phyloP scores from a whole-genome alignment of 2,329 filamentous ascomycete species.

The Calonectria naviculata region DNA sequence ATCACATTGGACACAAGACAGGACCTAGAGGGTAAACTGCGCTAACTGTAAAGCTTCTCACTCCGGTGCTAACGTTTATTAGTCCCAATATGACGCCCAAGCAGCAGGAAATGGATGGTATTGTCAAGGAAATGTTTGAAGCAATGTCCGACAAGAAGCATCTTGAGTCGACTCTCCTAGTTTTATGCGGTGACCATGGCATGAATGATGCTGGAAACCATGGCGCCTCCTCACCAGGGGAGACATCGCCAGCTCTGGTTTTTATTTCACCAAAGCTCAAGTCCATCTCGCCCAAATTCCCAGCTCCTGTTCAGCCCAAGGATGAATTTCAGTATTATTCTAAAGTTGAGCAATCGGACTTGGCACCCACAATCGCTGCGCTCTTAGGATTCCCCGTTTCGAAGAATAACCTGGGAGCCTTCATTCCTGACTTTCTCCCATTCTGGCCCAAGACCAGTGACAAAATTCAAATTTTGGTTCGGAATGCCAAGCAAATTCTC shows the following conservation, averaged over 20 bases:
- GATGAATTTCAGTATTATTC: slow-evolving; percentile 87
- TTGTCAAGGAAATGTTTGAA: slow-evolving; percentile 80
- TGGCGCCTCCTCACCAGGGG: slow-evolving; percentile 90
- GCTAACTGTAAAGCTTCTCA: not conserved
- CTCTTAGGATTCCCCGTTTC: slow-evolving; percentile 90
- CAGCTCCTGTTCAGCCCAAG: slow-evolving; percentile 67
- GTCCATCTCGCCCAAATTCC: slow-evolving; percentile 56
- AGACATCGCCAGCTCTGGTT: slow-evolving; percentile 92
- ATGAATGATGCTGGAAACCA: slow-evolving; percentile 99
- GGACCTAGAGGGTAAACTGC: slow-evolving; percentile 78
- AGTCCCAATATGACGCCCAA: slow-evolving; percentile 94
- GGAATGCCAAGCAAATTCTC: slow-evolving; percentile 85
- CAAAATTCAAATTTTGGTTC: slow-evolving; percentile 74
- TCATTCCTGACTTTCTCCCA: slow-evolving; percentile 81
- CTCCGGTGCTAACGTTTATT: slow-evolving; percentile 13
- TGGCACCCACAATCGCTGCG: slow-evolving; percentile 88
- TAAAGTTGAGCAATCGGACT: slow-evolving; percentile 91
- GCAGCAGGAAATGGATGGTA: slow-evolving; percentile 91
- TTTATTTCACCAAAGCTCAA: slow-evolving; percentile 90
- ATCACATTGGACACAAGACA: slow-evolving; percentile 97
- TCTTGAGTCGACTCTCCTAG: slow-evolving; percentile 81
- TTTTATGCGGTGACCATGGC: slow-evolving; percentile 95
- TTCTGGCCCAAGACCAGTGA: slow-evolving; percentile 73
- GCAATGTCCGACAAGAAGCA: slow-evolving; percentile 79
- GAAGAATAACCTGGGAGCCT: slow-evolving; percentile 88